Evolutionary conservation across 73 alveolate species (phyloP).

Genomic region (Halteria grandinella): DNA sequence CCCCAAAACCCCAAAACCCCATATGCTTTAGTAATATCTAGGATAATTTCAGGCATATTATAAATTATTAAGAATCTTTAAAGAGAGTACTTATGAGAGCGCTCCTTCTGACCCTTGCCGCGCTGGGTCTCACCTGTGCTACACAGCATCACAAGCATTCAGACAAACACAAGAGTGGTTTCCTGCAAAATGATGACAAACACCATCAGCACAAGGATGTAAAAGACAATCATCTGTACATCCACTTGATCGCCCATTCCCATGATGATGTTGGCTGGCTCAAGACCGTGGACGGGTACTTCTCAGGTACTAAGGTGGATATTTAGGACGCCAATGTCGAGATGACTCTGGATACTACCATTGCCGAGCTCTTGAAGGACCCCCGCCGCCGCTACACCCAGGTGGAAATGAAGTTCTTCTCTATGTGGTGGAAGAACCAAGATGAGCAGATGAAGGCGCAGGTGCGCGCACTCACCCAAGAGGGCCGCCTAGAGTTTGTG

Average conservation of each 20-base stretch:
- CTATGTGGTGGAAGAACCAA: constrained; percentile 85
- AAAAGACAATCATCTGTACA: constrained; percentile 43
- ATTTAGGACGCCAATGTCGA: constrained; percentile 62
- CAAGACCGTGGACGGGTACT: constrained; percentile 89
- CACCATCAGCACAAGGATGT: background rate
- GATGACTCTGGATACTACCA: constrained; percentile 53
- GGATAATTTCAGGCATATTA: background rate
- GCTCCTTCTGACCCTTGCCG: background rate
- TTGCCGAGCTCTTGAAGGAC: constrained; percentile 70
- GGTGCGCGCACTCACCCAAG: constrained; percentile 73
- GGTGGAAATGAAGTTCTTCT: constrained; percentile 91
- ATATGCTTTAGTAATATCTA: background rate
- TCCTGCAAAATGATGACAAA: background rate
- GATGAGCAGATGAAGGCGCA: constrained; percentile 65
- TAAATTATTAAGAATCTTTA: no score
- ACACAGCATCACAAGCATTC: background rate
- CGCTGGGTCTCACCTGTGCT: background rate
- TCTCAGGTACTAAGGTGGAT: constrained; percentile 44
- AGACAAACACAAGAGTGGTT: background rate
- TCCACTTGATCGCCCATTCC: constrained; percentile 91
- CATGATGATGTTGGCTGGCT: constrained; percentile 99
- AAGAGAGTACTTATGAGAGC: background rate
- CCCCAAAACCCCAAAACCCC: no score
- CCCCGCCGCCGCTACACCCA: constrained; percentile 79
- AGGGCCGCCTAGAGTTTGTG: constrained; percentile 83